Percentiles rank a stretch among this genome's conserved stretches.
Conservation (phyloP, 2,329 filamentous ascomycete species). For the Ophiocordyceps camponoti-rufipedis region DNA sequence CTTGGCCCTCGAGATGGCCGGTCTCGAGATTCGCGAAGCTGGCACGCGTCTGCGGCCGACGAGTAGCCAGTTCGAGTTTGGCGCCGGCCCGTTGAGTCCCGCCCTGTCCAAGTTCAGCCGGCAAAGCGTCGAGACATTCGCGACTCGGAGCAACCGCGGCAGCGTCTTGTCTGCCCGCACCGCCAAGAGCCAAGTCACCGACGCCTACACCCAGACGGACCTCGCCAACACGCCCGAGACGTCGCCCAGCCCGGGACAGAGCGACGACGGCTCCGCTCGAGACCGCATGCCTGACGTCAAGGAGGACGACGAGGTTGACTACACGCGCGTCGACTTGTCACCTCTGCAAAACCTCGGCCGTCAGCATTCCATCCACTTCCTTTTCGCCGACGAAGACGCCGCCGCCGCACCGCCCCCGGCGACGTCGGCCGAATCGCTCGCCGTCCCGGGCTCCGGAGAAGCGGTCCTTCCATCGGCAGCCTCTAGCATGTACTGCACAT, state of each 20-base stretch:
- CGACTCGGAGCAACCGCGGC: slow-evolving; percentile 32
- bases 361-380: slow-evolving; percentile 10
- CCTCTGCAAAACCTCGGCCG: slow-evolving; percentile 27
- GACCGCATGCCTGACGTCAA: slow-evolving; percentile 15
- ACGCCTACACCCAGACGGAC: slow-evolving; percentile 46
- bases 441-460: not conserved
- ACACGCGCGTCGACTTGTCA: slow-evolving; percentile 37
- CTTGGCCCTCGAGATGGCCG: slow-evolving; percentile 75
- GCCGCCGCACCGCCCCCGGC: not conserved
- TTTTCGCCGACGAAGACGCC: slow-evolving; percentile 6
- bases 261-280: slow-evolving; percentile 28
- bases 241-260: slow-evolving; percentile 33
- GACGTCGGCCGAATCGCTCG: not conserved
- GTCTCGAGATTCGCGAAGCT: slow-evolving; percentile 80
- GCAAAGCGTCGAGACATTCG: slow-evolving; percentile 50
- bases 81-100: slow-evolving; percentile 59
- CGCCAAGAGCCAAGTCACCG: slow-evolving; percentile 52
- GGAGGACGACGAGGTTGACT: slow-evolving; percentile 31
- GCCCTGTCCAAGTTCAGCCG: slow-evolving; percentile 39
- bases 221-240: slow-evolving; percentile 32
- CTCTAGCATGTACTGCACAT: slow-evolving; percentile 8
- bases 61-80: slow-evolving; percentile 70
- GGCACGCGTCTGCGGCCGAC: slow-evolving; percentile 50
- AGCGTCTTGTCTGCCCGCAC: slow-evolving; percentile 60
- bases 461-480: slow-evolving; percentile 1